Evolutionary conservation across 2,329 filamentous ascomycete genomes (phyloP).

Genomic region (Trichophyton simii): DNA sequence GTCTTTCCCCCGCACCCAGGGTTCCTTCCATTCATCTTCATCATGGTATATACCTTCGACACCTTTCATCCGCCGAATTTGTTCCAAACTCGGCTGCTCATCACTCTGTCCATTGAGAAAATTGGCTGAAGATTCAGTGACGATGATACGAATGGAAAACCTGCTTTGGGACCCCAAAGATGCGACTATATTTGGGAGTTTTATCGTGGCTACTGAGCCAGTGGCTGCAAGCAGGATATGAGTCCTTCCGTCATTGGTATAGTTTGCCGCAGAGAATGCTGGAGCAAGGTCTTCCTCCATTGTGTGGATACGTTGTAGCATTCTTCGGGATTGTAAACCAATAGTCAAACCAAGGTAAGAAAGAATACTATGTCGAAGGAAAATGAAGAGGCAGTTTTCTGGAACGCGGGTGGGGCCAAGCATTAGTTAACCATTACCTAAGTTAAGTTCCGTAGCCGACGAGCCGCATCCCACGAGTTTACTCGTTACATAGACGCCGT

Average conservation of each 20-base stretch:
- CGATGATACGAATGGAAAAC: conserved; percentile 71
- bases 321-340: neutral
- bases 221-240: conserved; percentile 47
- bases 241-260: conserved; percentile 11
- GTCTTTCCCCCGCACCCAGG: conserved; percentile 64
- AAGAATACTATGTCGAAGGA: too few relatives aligned
- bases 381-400: too few relatives aligned
- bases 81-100: conserved; percentile 60
- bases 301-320: neutral
- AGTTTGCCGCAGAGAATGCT: conserved; percentile 5
- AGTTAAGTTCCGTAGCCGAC: too few relatives aligned
- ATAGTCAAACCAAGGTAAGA: neutral
- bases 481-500: too few relatives aligned
- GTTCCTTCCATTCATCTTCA: conserved; percentile 67
- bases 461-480: too few relatives aligned
- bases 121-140: conserved; percentile 59
- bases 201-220: conserved; percentile 79
- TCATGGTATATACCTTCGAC: conserved; percentile 75
- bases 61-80: conserved; percentile 49
- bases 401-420: too few relatives aligned
- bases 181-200: conserved; percentile 54
- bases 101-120: conserved; percentile 65
- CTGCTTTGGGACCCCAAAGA: conserved; percentile 27
- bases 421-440: too few relatives aligned
- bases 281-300: conserved; percentile 6